Evolutionary conservation across 2,329 filamentous ascomycete genomes (phyloP), one percentile per base, ranked within the genome.

Genomic region (Cladosporium oxysporum): DNA sequence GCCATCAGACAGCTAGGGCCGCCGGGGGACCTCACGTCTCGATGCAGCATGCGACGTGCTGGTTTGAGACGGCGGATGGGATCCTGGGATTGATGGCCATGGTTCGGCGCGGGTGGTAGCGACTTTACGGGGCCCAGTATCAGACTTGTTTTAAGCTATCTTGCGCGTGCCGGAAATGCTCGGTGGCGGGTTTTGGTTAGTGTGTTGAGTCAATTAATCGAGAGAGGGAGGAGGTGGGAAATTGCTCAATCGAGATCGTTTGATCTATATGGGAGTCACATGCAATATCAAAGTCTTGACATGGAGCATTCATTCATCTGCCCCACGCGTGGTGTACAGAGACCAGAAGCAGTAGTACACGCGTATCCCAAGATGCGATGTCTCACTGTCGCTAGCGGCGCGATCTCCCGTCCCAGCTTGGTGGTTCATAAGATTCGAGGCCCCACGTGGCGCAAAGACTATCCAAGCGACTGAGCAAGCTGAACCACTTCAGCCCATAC

Each of bases 361-460:
- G 41, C 41, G 41, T 47, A 47, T 47, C 18, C 33, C 41, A 12
- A 47, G 41, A 47, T 47, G 41, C 41, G 41, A 47, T 47, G n/a
- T 47, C 41, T 47, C 41, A 47, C 2, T 41, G 3, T 37, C 21
- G 41, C 58, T 62, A 62, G 60, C 33, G 60, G 10, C 49, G 49
- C 29, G 60, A 62, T 62, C 58, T 52, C 28, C 58, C 58, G 58
- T 21, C 58, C 58, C 58, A 61, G 58, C 44, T 29, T 47, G 35
- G 41, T 14, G 58, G 58, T 61, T 61, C 58, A 50, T 23, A n/a
- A 58, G 58, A 50, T 50, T 29, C 52, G 41, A 55, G 52, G 21
- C 52, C 41, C 52, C 52, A 55, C 52, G 33, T 55, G 16, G 52
- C 28, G 52, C 52, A 23, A 50, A 55, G 52, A 21, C 26, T 33